Evolutionary conservation across 1,139 yeast genomes (phyloP).

Genomic region (Zygosaccharomyces pseudobailii): DNA sequence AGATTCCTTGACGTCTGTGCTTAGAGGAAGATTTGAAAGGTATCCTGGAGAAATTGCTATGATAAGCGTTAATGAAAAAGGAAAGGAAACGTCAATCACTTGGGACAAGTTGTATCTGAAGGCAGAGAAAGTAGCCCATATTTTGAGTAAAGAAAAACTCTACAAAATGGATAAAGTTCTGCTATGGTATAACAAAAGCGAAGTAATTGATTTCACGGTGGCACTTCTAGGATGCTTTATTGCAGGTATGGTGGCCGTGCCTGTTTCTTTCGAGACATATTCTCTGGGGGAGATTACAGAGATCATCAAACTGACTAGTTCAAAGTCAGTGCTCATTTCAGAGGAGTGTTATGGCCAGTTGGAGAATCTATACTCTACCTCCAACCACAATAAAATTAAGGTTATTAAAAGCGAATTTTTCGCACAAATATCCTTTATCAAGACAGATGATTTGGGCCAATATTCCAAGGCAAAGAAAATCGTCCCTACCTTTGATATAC

Average conservation of each 20-base stretch:
- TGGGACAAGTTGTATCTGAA: slow-evolving; percentile 88
- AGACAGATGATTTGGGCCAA: slow-evolving; percentile 82
- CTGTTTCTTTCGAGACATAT: slow-evolving; percentile 71
- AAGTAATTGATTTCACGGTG: slow-evolving; percentile 77
- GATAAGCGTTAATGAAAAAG: slow-evolving; percentile 65
- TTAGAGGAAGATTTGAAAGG: slow-evolving; percentile 64
- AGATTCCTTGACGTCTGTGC: slow-evolving; percentile 64
- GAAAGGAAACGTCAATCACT: slow-evolving; percentile 73
- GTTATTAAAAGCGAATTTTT: slow-evolving; percentile 49
- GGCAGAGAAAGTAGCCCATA: slow-evolving; percentile 86
- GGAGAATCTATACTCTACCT: slow-evolving; percentile 47
- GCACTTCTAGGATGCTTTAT: slow-evolving; percentile 89
- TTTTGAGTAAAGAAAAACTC: slow-evolving; percentile 68
- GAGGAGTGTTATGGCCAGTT: slow-evolving; percentile 69
- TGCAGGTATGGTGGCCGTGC: slow-evolving; percentile 94
- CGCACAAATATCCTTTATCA: slow-evolving; percentile 57
- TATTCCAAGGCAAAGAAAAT: slow-evolving; percentile 56
- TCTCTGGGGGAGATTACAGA: slow-evolving; percentile 62
- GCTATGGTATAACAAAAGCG: slow-evolving; percentile 76
- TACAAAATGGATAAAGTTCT: slow-evolving; percentile 82
- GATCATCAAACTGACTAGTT: slow-evolving; percentile 67
- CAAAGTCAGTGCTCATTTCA: slow-evolving; percentile 76
- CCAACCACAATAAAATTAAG: slow-evolving; percentile 39
- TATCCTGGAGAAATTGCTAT: slow-evolving; percentile 70
- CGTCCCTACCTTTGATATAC: slow-evolving; percentile 62